A percentile compares a stretch with the other conserved stretches of the same genome.
These are phyloP conservation scores for Oryza coarctata DNA, from an alignment of 176 grass and related monocot genomes.

Conservation along the genomic window DNA sequence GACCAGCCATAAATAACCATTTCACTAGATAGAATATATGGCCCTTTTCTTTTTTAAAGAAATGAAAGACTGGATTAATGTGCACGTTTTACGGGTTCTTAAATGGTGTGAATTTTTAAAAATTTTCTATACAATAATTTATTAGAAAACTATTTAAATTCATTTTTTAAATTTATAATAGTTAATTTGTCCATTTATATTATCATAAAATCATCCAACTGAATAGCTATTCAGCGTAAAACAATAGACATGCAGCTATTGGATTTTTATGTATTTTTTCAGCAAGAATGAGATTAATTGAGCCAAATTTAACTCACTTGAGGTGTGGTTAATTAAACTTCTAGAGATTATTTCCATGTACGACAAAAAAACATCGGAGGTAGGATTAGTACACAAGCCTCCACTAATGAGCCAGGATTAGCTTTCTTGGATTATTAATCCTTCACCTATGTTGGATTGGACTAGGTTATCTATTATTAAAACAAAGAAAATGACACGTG, in stretches of 20 bases:
- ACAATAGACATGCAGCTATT: too few relatives aligned
- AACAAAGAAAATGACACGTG: conserved; percentile 8
- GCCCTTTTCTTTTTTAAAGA: not conserved
- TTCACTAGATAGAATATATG: not conserved
- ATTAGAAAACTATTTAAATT: too few relatives aligned
- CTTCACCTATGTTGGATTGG: conserved; percentile 19
- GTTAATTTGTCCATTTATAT: too few relatives aligned
- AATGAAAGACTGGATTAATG: too few relatives aligned
- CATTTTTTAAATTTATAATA: too few relatives aligned
- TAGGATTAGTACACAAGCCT: conserved; percentile 22
- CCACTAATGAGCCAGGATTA: not conserved
- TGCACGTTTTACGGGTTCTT: too few relatives aligned
- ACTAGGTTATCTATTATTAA: conserved; percentile 14
- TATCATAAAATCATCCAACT: too few relatives aligned
- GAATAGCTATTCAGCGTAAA: too few relatives aligned
- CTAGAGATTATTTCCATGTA: not conserved
- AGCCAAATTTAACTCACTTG: not conserved
- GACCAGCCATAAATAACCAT: not conserved
- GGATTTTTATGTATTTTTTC: not conserved
- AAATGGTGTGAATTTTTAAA: too few relatives aligned
- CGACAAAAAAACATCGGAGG: not conserved
- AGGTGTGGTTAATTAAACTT: conserved; percentile 12
- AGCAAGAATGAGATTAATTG: conserved; percentile 10
- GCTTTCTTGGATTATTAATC: not conserved
- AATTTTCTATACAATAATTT: too few relatives aligned